Conservation (phyloP, 805 yeast species). For the Candida xiaguanensis region DNA sequence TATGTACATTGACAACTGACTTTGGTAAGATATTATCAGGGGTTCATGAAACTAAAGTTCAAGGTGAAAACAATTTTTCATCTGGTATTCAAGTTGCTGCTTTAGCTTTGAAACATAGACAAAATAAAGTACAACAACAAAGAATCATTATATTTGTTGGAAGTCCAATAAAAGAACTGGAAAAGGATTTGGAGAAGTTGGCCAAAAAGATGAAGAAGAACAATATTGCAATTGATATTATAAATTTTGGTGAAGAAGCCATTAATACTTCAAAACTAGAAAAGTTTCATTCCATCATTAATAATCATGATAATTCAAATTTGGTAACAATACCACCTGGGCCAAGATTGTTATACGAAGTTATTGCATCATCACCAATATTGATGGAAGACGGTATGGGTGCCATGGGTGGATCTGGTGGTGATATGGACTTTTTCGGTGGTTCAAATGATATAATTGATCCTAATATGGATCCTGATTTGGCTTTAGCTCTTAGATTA, state of each 20-base stretch:
- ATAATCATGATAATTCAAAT: constrained; percentile 75
- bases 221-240: constrained; percentile 81
- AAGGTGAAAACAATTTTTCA: constrained; percentile 63
- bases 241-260: constrained; percentile 88
- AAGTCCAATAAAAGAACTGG: constrained; percentile 69
- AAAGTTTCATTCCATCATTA: constrained; percentile 69
- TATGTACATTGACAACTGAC: constrained; percentile 82
- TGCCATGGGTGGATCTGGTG: constrained; percentile 39
- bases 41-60: constrained; percentile 70
- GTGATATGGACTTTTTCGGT: constrained; percentile 32
- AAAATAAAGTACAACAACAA: constrained; percentile 87
- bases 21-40: constrained; percentile 84
- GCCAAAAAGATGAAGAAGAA: constrained; percentile 94
- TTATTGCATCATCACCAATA: constrained; percentile 71
- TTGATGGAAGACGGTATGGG: constrained; percentile 62
- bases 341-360: constrained; percentile 78
- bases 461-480: constrained; percentile 93
- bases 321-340: constrained; percentile 87
- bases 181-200: constrained; percentile 70
- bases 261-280: constrained; percentile 75
- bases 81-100: constrained; percentile 90
- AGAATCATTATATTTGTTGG: constrained; percentile 89
- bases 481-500: constrained; percentile 91
- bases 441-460: constrained; percentile 51
- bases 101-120: constrained; percentile 91